Percentiles rank a stretch among this genome's conserved stretches.
Conservation (phyloP, 345 rosid genomes). For the Pugionium dolabratum region DNA sequence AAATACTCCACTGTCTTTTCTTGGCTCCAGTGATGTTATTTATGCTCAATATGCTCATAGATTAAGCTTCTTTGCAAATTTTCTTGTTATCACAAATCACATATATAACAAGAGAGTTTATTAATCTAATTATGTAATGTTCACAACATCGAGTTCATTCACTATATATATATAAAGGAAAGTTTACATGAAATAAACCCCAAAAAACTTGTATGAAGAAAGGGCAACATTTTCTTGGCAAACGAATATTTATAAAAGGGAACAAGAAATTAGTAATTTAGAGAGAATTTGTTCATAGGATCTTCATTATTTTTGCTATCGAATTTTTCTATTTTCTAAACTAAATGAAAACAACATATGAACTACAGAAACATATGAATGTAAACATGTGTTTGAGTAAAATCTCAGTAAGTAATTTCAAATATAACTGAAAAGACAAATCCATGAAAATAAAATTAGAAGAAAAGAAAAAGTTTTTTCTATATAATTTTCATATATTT, state of each 20-base stretch:
- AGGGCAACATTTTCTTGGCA: background rate
- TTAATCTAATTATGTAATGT: conserved; percentile 5
- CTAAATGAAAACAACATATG: too few relatives aligned
- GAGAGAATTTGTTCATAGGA: conserved; percentile 1
- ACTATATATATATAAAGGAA: too few relatives aligned
- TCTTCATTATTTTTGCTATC: background rate
- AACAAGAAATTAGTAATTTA: background rate
- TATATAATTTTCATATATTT: background rate
- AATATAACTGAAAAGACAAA: too few relatives aligned
- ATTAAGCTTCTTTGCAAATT: conserved; percentile 10
- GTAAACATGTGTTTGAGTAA: background rate
- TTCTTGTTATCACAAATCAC: conserved; percentile 7
- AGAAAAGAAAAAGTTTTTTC: background rate
- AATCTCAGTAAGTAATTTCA: too few relatives aligned
- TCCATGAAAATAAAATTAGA: too few relatives aligned
- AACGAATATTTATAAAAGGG: background rate
- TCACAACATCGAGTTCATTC: background rate
- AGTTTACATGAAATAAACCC: background rate
- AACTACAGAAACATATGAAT: background rate
- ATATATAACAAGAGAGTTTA: background rate
- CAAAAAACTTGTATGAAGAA: background rate
- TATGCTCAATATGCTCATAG: conserved; percentile 12
- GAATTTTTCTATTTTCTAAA: too few relatives aligned
- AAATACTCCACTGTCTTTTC: conserved; percentile 3
- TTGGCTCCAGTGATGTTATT: conserved; percentile 24